Evolutionary conservation across 768 basidiomycete genomes (phyloP), one percentile per base, ranked within the genome.

Genomic region (Mycena galericulata): DNA sequence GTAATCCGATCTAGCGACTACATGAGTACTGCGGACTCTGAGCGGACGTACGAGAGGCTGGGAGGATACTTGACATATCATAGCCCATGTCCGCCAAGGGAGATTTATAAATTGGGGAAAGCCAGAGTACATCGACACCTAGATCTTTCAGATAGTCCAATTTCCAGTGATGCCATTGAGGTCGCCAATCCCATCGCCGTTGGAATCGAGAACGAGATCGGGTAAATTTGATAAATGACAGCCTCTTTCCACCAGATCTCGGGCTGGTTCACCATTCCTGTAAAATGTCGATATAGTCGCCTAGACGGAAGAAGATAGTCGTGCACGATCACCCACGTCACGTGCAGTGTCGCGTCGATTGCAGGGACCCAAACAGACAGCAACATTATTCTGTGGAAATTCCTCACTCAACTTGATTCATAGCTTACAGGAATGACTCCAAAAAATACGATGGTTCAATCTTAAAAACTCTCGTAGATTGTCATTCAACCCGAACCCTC

Each of bases 51-150:
- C n/a, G n/a, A n/a, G n/a, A n/a, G n/a, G 8, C 32, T 3, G 32
- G 68, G 6, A 63, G 49, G 38, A 62, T 20, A n/a, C 29, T 40
- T 8, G 72, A 89, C 88, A 90, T 90, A 73, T 91, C 90, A 65
- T 92, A 91, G 10, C 90, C 91, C 90, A 92, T 92, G 77, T 93
- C 91, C 3, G 86, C 88, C 62, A 87, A 80, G 0, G 91, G 92
- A 2, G 87, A 89, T 59, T 84, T 82, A 78, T 92, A 94, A 45
- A 93, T 92, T 11, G 92, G 91, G 5, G 84, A 87, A 18, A 93
- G 83, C 92, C 92, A 94, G 18, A 93, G 73, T 0, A 89, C 84
- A 68, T 91, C 87, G 4, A 89, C 88, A 0, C 91, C 92, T 6
- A 94, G 83, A 51, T 87, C 84, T 62, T 88, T 85, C 58, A 94